Base-by-base conservation (phyloP, 164 flowering plant species). In the Stephania cephalantha region DNA sequence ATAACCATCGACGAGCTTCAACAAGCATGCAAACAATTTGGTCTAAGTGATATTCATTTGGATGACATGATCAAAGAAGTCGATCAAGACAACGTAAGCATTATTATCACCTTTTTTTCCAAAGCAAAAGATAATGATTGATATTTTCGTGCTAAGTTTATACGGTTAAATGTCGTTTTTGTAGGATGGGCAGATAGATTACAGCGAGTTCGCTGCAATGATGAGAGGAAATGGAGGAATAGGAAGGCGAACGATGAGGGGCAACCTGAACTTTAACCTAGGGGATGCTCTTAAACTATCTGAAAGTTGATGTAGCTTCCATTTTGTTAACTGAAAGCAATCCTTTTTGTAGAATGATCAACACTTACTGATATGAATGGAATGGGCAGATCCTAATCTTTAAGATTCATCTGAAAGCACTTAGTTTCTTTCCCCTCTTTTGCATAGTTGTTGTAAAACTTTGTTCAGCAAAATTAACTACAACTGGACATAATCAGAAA, bases 161-260 rank as follows among this genome's bases (percentile, higher is more conserved):
- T 15, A 0, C 22, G 64, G 22, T 44, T 65, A 22, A 58, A 12
- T 42, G 9, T 20, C 5, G 6, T 11, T 71, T 79, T 63, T 82
- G 71, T 85, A 93, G 98, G 98, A 93, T 82, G 98, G 98, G 10
- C 83, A 86, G 66, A 93, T 93, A 61, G 98, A 93, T 79, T 93
- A 87, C 76, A 83, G 74, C 20, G 98, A 93, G 82, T 93, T 93
- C 77, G 78, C 92, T 9, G 88, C 97, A 20, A 93, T 93, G 98
- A 93, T 93, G 98, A 85, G 83, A 78, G 93, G 91, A 15, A 86
- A 87, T 77, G 87, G 85, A 46, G 93, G 85, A 50, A 70, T 87
- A 46, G 92, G 95, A 50, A 85, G 88, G 84, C 86, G 90, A 83
- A 91, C 98, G 9, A 91, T 90, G 94, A 90, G 91, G 81, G 78